Evolutionary conservation across 2,329 filamentous ascomycete species (phyloP).

Genomic region (Xylaria polymorpha): DNA sequence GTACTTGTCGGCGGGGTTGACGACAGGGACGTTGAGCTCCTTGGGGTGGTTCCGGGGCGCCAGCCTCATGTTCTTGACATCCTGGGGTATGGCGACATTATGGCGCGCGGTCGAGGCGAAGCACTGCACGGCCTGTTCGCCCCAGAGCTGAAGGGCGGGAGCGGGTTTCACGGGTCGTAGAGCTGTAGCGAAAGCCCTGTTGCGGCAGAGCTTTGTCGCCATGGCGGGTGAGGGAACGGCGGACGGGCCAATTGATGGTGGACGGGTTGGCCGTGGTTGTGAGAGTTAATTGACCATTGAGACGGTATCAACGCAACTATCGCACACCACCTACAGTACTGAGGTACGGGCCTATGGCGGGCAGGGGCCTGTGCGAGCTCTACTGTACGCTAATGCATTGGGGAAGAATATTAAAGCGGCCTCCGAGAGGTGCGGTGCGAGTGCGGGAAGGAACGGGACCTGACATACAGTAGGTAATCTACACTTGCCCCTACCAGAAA

Average conservation of each 20-base stretch:
- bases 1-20: slow-evolving; percentile 95
- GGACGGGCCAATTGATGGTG: slow-evolving; percentile 59
- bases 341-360: slow-evolving; percentile 9
- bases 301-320: slow-evolving; percentile 10
- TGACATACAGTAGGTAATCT: neutral
- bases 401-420: slow-evolving; percentile 37
- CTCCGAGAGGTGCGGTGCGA: slow-evolving; percentile 11
- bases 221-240: slow-evolving; percentile 57
- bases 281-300: slow-evolving; percentile 40
- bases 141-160: slow-evolving; percentile 53
- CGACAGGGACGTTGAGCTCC: slow-evolving; percentile 78
- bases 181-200: slow-evolving; percentile 66
- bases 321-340: neutral
- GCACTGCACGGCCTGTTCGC: slow-evolving; percentile 58
- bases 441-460: slow-evolving; percentile 1
- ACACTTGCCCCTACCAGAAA: too few species aligned
- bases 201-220: slow-evolving; percentile 70
- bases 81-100: slow-evolving; percentile 68
- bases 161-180: slow-evolving; percentile 63
- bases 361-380: too few species aligned
- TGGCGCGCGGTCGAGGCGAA: slow-evolving; percentile 62
- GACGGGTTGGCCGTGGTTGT: slow-evolving; percentile 28
- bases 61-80: slow-evolving; percentile 74
- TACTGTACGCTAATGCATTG: neutral
- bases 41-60: slow-evolving; percentile 68